Evolutionary conservation across 2,329 filamentous ascomycete genomes (phyloP).

Genomic region (Teratosphaeria destructans): DNA sequence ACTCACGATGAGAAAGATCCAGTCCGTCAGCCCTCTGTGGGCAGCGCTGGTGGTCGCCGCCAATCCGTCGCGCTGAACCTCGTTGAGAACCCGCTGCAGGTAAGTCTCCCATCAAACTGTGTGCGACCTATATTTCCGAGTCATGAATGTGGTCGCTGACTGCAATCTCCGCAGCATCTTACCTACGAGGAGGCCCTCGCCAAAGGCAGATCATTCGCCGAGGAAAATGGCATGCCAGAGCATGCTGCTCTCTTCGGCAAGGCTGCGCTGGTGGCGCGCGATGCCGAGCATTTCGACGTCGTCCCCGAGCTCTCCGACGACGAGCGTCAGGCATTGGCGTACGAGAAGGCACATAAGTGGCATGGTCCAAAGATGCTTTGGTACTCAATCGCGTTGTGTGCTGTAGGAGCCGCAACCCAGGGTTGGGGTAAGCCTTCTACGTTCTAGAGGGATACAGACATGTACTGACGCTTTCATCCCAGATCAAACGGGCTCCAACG

Average conservation of each 20-base stretch:
- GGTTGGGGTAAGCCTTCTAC: constrained; percentile 37
- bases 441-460: background rate
- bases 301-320: constrained; percentile 37
- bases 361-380: constrained; percentile 40
- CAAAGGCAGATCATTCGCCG: constrained; percentile 26
- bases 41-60: constrained; percentile 20
- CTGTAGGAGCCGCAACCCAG: constrained; percentile 27
- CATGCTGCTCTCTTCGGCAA: constrained; percentile 33
- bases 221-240: constrained; percentile 26
- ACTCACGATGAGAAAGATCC: constrained; percentile 9
- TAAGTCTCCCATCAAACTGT: constrained; percentile 14
- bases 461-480: background rate
- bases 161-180: constrained; percentile 17
- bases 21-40: background rate
- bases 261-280: constrained; percentile 42
- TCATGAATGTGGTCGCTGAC: constrained; percentile 5
- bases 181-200: constrained; percentile 22
- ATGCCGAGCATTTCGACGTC: constrained; percentile 39
- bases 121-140: background rate
- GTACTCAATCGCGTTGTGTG: constrained; percentile 29
- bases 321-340: constrained; percentile 32
- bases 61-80: constrained; percentile 36
- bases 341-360: constrained; percentile 42
- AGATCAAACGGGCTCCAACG: constrained; percentile 23
- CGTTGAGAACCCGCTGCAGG: constrained; percentile 37